phyloP scores from a whole-genome alignment of 2,329 filamentous ascomycete genomes.

The Apiospora hydei region DNA sequence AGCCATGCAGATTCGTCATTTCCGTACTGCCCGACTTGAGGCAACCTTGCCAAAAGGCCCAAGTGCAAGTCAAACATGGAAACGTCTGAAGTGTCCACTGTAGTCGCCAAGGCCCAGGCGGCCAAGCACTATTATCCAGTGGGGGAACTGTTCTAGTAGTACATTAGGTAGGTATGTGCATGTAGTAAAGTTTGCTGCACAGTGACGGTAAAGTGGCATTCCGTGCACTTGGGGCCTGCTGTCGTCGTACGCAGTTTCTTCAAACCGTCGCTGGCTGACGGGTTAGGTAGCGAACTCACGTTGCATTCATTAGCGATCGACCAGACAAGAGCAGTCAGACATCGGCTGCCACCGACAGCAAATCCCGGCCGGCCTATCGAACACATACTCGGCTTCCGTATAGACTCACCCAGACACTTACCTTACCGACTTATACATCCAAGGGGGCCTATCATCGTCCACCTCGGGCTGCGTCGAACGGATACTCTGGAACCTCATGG shows the following conservation, averaged over 20 bases:
- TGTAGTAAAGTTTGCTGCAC: constrained; percentile 18
- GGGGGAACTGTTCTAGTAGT: constrained; percentile 2
- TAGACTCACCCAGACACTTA: background rate
- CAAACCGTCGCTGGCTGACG: background rate
- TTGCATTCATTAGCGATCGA: background rate
- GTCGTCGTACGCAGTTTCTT: constrained; percentile 2
- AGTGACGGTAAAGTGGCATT: constrained; percentile 19
- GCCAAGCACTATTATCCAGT: background rate
- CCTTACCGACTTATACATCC: background rate
- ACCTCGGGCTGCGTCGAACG: background rate
- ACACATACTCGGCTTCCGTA: background rate
- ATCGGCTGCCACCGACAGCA: background rate
- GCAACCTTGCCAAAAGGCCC: constrained; percentile 1
- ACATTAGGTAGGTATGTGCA: too few species aligned
- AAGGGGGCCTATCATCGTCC: constrained; percentile 2
- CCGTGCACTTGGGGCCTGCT: background rate
- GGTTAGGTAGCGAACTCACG: background rate
- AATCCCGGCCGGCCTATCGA: background rate
- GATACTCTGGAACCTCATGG: constrained; percentile 12
- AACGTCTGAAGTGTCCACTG: constrained; percentile 18
- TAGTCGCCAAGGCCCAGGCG: constrained; percentile 6
- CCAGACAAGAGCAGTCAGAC: background rate
- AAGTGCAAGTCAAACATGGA: constrained; percentile 18
- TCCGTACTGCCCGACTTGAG: constrained; percentile 1
- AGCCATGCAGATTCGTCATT: constrained; percentile 11